A percentile compares a stretch with the other conserved stretches of the same genome.
Evolutionary conservation across 192 early-diverging fungal genomes (phyloP).

Genomic region (Paraglomus occultum): DNA sequence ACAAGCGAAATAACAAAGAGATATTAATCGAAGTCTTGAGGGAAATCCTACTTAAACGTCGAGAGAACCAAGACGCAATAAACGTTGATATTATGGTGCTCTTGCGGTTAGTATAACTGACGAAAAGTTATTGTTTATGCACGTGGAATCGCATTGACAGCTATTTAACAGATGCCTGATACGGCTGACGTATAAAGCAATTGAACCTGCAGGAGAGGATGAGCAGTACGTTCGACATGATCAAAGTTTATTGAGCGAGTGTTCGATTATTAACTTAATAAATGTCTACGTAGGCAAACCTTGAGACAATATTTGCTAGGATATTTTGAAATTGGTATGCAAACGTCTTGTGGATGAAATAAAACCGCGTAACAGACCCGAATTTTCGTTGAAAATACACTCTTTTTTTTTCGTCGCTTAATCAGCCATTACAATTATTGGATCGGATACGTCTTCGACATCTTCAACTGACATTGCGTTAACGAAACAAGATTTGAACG

Average conservation of each 20-base stretch:
- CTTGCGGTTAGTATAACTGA: constrained; percentile 16
- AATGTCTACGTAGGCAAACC: not conserved
- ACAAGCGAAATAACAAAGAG: constrained; percentile 22
- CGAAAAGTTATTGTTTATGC: too few relatives aligned
- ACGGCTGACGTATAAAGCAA: constrained; percentile 15
- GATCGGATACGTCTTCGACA: not conserved
- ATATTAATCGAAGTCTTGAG: constrained; percentile 29
- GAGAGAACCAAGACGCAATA: not conserved
- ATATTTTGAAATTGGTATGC: constrained; percentile 33
- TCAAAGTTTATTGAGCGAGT: not conserved
- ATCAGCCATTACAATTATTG: not conserved
- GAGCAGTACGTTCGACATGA: not conserved
- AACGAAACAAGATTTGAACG: constrained; percentile 21
- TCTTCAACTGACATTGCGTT: not conserved
- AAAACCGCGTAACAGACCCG: too few relatives aligned
- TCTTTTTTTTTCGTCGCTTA: not conserved
- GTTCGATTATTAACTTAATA: not conserved
- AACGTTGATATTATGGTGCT: constrained; percentile 27
- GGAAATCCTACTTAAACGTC: constrained; percentile 23
- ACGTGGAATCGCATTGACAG: not conserved
- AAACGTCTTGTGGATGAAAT: not conserved
- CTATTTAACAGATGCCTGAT: constrained; percentile 25
- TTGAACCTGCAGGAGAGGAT: not conserved
- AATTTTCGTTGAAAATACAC: too few relatives aligned
- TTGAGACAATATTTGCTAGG: constrained; percentile 22